phyloP scores from a whole-genome alignment of 129 eudicot species.

The Artemisia argyi region DNA sequence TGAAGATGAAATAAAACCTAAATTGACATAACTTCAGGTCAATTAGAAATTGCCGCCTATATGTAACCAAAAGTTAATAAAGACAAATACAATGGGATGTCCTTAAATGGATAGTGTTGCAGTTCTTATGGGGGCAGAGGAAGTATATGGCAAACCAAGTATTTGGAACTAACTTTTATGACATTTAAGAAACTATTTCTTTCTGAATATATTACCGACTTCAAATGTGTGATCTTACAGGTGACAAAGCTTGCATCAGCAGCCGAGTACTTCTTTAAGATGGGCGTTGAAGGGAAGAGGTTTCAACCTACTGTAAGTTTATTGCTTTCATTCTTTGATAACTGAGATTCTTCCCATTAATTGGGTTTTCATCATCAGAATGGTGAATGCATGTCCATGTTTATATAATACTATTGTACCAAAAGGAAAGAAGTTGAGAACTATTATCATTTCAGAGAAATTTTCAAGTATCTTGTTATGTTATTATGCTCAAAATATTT shows the following conservation, averaged over 20 bases:
- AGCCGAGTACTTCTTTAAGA: constrained; percentile 89
- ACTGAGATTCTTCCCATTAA: no score
- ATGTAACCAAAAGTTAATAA: neutral
- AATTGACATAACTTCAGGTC: no score
- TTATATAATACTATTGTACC: no score
- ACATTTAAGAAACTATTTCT: no score
- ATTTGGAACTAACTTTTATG: constrained; percentile 2
- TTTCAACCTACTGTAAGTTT: constrained; percentile 84
- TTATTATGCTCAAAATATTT: constrained; percentile 7
- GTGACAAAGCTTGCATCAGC: constrained; percentile 98
- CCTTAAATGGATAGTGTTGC: neutral
- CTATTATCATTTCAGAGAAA: neutral
- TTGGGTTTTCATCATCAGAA: no score
- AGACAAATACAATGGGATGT: neutral
- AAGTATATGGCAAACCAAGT: neutral
- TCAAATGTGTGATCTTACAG: constrained; percentile 34
- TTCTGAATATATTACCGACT: constrained; percentile 1
- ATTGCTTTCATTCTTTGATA: constrained; percentile 13
- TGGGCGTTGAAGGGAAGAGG: constrained; percentile 95
- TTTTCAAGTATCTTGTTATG: constrained; percentile 4
- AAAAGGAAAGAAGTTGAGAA: no score
- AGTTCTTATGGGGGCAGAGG: constrained; percentile 11
- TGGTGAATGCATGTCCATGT: no score
- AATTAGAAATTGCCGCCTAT: neutral
- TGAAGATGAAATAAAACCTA: no score